These are phyloP conservation scores for Paraphoma sp. DNA, from an alignment of 2,329 filamentous ascomycete species.

Conservation along the genomic window DNA sequence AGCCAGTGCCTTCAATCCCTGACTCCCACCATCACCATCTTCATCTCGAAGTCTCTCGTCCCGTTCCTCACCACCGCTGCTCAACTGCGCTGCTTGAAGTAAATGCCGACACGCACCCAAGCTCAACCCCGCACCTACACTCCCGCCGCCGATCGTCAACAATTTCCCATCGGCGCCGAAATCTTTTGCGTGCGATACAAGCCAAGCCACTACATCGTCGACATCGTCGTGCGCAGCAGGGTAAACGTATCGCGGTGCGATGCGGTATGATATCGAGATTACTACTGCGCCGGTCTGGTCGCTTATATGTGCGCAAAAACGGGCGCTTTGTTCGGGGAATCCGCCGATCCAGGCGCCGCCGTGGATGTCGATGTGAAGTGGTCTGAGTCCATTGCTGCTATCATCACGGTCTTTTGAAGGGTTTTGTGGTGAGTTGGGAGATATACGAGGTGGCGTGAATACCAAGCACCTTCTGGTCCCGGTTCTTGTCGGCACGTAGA, in stretches of 20 bases:
- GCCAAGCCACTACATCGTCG: slow-evolving; percentile 52
- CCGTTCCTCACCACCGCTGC: neutral
- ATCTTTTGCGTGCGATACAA: slow-evolving; percentile 47
- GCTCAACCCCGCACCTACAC: slow-evolving; percentile 55
- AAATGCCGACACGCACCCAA: slow-evolving; percentile 32
- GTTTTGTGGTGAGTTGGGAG: too few relatives aligned
- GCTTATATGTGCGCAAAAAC: slow-evolving; percentile 45
- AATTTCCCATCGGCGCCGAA: slow-evolving; percentile 49
- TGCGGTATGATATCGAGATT: slow-evolving; percentile 49
- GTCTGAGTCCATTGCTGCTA: slow-evolving; percentile 30
- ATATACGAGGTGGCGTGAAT: slow-evolving; percentile 46
- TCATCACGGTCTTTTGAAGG: neutral
- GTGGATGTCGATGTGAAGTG: slow-evolving; percentile 56
- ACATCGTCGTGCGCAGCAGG: slow-evolving; percentile 53
- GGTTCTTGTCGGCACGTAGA: slow-evolving; percentile 50
- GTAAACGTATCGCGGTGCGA: slow-evolving; percentile 51
- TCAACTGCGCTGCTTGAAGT: neutral
- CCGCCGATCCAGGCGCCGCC: slow-evolving; percentile 55
- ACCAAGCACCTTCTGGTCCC: slow-evolving; percentile 51
- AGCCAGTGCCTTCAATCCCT: slow-evolving; percentile 22
- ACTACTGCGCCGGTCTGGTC: slow-evolving; percentile 52
- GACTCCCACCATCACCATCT: neutral
- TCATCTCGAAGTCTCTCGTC: neutral
- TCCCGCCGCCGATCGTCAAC: slow-evolving; percentile 55
- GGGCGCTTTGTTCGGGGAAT: slow-evolving; percentile 48